Conservation (phyloP, 805 yeast species). For the Kuraishia capsulata region DNA sequence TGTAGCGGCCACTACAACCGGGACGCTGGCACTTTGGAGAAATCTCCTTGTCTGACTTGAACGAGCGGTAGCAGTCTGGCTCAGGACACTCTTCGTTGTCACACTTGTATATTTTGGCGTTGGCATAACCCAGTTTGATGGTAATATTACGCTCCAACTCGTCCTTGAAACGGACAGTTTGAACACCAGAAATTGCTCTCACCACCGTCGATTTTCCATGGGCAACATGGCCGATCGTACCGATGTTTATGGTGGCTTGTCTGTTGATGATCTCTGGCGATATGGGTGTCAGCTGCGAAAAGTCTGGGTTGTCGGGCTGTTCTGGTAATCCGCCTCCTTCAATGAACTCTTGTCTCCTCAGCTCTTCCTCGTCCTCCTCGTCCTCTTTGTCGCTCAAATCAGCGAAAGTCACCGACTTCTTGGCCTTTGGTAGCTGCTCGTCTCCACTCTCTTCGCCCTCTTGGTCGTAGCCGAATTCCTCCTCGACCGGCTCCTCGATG, state of each 20-base stretch:
- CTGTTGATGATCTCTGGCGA: constrained; percentile 95
- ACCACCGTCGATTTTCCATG: constrained; percentile 98
- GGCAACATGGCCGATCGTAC: constrained; percentile 98
- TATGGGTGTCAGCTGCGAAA: constrained; percentile 70
- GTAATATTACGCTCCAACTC: constrained; percentile 99
- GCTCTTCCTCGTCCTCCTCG: constrained; percentile 60
- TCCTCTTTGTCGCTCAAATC: constrained; percentile 43
- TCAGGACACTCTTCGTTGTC: constrained; percentile 79
- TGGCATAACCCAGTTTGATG: constrained; percentile 96
- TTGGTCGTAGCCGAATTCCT: constrained; percentile 20
- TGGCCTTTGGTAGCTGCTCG: constrained; percentile 27
- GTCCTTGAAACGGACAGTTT: constrained; percentile 97
- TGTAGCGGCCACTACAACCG: constrained; percentile 85
- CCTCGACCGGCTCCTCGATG: constrained; percentile 26
- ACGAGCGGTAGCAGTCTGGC: constrained; percentile 92
- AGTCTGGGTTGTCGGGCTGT: constrained; percentile 88
- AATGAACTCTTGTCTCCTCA: constrained; percentile 76
- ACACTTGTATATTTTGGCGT: constrained; percentile 95
- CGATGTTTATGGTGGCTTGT: constrained; percentile 98
- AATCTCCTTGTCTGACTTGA: constrained; percentile 90
- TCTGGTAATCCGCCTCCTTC: constrained; percentile 98
- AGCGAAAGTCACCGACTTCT: constrained; percentile 81
- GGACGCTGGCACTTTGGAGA: constrained; percentile 84
- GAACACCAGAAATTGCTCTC: constrained; percentile 98
- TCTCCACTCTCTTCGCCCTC: constrained; percentile 17